phyloP scores from a whole-genome alignment of 495 filamentous ascomycete genomes.

The Daldinia concentrica region DNA sequence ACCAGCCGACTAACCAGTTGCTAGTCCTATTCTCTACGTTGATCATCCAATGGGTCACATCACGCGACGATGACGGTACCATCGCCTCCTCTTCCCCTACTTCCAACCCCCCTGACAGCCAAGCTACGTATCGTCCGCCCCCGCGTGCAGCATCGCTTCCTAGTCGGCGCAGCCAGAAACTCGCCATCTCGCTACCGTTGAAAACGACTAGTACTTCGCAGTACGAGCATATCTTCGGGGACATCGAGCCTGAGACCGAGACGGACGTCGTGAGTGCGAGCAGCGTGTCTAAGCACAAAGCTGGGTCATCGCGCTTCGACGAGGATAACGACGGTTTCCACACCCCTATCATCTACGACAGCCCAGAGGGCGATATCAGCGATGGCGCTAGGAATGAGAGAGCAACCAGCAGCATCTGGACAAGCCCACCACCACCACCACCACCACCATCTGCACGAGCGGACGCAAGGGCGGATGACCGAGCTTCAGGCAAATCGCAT shows the following conservation, averaged over 20 bases:
- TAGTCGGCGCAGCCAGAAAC: conserved; percentile 1
- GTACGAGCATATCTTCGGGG: conserved; percentile 37
- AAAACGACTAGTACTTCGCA: conserved; percentile 35
- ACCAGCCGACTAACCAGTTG: not conserved
- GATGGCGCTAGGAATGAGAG: not conserved
- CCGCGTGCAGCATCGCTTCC: not conserved
- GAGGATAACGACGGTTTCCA: conserved; percentile 8
- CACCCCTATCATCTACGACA: not conserved
- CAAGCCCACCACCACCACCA: not conserved
- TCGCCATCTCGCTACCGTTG: conserved; percentile 29
- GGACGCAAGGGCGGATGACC: not conserved
- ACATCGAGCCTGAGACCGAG: conserved; percentile 20
- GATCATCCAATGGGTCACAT: conserved; percentile 64
- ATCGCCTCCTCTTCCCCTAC: not conserved
- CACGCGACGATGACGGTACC: not conserved
- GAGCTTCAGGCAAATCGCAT: not conserved
- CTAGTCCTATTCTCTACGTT: conserved; percentile 62
- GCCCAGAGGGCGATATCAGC: not conserved
- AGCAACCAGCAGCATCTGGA: not conserved
- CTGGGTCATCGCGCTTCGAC: conserved; percentile 1
- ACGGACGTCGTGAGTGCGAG: conserved; percentile 9
- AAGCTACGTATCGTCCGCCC: not conserved
- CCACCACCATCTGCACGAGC: not conserved
- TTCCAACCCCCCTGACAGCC: not conserved
- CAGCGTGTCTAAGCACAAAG: not conserved